A percentile compares a stretch with the other conserved stretches of the same genome.
These are phyloP conservation scores for Taiozyma sp. DNA, from an alignment of 1,139 yeast genomes.

Conservation along the genomic window DNA sequence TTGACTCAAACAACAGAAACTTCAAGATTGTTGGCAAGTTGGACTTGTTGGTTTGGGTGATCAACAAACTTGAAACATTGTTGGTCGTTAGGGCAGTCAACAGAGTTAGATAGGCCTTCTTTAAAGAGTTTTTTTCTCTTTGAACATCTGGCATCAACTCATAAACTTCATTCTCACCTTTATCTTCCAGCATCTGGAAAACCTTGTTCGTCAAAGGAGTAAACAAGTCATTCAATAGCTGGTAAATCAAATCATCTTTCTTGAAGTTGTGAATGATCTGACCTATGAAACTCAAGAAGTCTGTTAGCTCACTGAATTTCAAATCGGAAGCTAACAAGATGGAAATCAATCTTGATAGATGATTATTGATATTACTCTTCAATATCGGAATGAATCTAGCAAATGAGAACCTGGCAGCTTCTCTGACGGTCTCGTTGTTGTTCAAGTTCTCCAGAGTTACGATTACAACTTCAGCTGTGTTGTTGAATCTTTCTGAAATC, in stretches of 20 bases:
- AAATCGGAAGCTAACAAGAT: constrained; percentile 66
- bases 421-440: constrained; percentile 67
- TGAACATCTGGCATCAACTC: constrained; percentile 42
- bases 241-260: constrained; percentile 63
- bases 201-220: constrained; percentile 71
- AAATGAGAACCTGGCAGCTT: constrained; percentile 81
- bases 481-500: constrained; percentile 51
- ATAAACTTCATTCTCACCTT: constrained; percentile 35
- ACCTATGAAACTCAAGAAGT: constrained; percentile 81
- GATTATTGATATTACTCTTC: constrained; percentile 47
- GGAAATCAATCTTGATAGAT: constrained; percentile 69
- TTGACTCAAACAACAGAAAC: constrained; percentile 62
- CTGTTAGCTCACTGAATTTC: constrained; percentile 64
- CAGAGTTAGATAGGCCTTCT: constrained; percentile 67
- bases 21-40: constrained; percentile 62
- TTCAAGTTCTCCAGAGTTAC: constrained; percentile 78
- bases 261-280: constrained; percentile 81
- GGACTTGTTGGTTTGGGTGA: constrained; percentile 60
- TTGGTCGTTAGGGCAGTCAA: constrained; percentile 69
- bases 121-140: constrained; percentile 57
- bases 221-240: constrained; percentile 66
- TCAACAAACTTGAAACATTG: constrained; percentile 72
- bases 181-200: constrained; percentile 48
- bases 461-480: constrained; percentile 77
- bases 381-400: constrained; percentile 81